Conservation (phyloP, 495 filamentous ascomycete species). For the Penicillium subrubescens region DNA sequence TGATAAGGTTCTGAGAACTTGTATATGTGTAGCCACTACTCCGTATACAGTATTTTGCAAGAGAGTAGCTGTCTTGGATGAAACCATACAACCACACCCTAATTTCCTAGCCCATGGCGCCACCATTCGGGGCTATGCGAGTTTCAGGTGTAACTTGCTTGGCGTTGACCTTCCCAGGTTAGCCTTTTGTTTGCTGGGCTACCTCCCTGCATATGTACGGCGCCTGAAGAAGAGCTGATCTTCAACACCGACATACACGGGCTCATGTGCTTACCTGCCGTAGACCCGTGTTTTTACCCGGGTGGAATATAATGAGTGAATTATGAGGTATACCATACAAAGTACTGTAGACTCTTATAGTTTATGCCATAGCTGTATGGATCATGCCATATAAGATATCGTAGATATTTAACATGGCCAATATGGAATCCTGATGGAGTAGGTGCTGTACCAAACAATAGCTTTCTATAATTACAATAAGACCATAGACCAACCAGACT, state of each 20-base stretch:
- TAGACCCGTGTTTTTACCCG: not conserved
- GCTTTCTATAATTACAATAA: not conserved
- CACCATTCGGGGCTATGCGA: not conserved
- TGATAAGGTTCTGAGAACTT: not conserved
- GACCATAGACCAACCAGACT: not conserved
- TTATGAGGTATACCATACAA: not conserved
- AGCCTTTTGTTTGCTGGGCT: not conserved
- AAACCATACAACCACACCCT: not conserved
- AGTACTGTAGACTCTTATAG: not conserved
- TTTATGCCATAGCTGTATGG: not conserved
- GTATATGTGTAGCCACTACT: not conserved
- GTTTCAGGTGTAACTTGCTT: not conserved
- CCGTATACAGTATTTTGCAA: not conserved
- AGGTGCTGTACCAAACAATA: not conserved
- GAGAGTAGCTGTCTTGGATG: not conserved
- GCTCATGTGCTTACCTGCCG: not conserved
- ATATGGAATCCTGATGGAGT: not conserved
- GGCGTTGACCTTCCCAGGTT: not conserved
- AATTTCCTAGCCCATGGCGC: not conserved
- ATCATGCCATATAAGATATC: too few relatives aligned
- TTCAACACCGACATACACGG: not conserved
- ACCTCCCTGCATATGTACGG: constrained; percentile 6
- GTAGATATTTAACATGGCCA: not conserved
- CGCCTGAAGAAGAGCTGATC: not conserved
- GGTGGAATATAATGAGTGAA: not conserved